A percentile compares a stretch with the other conserved stretches of the same genome.
phyloP scores from a whole-genome alignment of 768 basidiomycete genomes.

The Psilocybe sp. region DNA sequence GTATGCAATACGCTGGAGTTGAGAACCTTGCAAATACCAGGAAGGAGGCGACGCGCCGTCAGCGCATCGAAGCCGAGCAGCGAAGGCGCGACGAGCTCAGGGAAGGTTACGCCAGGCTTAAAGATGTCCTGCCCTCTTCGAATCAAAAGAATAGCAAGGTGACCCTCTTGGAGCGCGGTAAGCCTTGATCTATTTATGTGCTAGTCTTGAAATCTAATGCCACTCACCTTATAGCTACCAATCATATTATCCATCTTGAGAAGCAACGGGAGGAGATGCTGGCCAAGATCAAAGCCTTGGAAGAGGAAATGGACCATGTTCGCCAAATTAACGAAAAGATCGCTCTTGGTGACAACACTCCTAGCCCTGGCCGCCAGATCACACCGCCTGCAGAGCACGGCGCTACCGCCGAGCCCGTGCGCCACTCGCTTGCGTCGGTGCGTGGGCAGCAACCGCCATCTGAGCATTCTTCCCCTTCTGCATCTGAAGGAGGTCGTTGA shows the following conservation, averaged over 20 bases:
- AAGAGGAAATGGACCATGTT: slow-evolving; percentile 68
- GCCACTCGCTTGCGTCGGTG: slow-evolving; percentile 52
- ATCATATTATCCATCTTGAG: slow-evolving; percentile 74
- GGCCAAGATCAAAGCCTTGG: slow-evolving; percentile 60
- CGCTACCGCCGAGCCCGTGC: slow-evolving; percentile 39
- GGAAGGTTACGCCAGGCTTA: slow-evolving; percentile 86
- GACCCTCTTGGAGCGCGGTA: slow-evolving; percentile 84
- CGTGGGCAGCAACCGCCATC: slow-evolving; percentile 60
- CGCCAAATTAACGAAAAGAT: slow-evolving; percentile 83
- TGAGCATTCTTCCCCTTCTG: slow-evolving; percentile 59
- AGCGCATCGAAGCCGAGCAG: slow-evolving; percentile 90
- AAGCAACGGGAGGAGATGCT: slow-evolving; percentile 70
- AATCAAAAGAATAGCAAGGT: slow-evolving; percentile 94
- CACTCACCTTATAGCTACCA: slow-evolving; percentile 53
- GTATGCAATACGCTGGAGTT: slow-evolving; percentile 50
- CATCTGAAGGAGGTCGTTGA: slow-evolving; percentile 49
- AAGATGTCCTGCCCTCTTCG: slow-evolving; percentile 81
- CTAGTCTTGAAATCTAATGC: slow-evolving; percentile 8
- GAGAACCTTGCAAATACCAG: slow-evolving; percentile 71
- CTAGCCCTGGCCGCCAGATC: slow-evolving; percentile 55
- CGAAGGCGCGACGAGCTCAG: slow-evolving; percentile 84
- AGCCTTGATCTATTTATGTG: slow-evolving; percentile 19
- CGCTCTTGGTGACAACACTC: slow-evolving; percentile 58
- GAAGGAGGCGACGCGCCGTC: slow-evolving; percentile 81
- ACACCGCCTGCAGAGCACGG: slow-evolving; percentile 56